A percentile compares a stretch with the other conserved stretches of the same genome.
phyloP scores from a whole-genome alignment of 148 eudicot species.

The Silene conica region DNA sequence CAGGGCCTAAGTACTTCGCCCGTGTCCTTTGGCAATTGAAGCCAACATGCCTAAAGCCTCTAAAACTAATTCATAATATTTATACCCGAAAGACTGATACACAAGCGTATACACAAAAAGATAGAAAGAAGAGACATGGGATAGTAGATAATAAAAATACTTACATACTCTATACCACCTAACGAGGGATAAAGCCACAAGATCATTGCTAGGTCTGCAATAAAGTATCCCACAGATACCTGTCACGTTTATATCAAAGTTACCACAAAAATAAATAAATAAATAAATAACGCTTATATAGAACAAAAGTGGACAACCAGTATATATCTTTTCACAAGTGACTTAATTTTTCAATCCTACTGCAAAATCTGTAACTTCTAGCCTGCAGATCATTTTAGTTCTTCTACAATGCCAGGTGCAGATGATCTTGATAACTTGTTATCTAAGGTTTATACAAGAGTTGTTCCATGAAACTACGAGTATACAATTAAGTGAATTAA shows the following conservation, averaged over 20 bases:
- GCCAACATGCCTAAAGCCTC: too few relatives aligned
- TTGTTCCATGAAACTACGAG: neutral
- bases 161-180: constrained; percentile 95
- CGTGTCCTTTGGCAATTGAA: too few relatives aligned
- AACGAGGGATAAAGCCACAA: constrained; percentile 86
- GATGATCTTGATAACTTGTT: constrained; percentile 1
- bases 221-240: constrained; percentile 93
- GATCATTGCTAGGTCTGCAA: constrained; percentile 62
- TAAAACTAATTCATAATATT: too few relatives aligned
- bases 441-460: neutral
- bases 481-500: neutral
- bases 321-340: neutral
- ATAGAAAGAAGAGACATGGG: neutral
- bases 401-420: neutral
- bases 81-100: too few relatives aligned
- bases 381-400: neutral
- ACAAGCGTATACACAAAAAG: neutral
- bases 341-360: neutral
- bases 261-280: constrained; percentile 17
- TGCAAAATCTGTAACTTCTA: neutral
- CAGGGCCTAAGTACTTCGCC: too few relatives aligned
- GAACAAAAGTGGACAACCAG: neutral
- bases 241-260: constrained; percentile 44
- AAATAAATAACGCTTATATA: neutral
- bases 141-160: constrained; percentile 30